These are phyloP conservation scores for Pseudonitzschia delicatissima DNA, from an alignment of 108 stramenopile genomes.

Conservation along the genomic window DNA sequence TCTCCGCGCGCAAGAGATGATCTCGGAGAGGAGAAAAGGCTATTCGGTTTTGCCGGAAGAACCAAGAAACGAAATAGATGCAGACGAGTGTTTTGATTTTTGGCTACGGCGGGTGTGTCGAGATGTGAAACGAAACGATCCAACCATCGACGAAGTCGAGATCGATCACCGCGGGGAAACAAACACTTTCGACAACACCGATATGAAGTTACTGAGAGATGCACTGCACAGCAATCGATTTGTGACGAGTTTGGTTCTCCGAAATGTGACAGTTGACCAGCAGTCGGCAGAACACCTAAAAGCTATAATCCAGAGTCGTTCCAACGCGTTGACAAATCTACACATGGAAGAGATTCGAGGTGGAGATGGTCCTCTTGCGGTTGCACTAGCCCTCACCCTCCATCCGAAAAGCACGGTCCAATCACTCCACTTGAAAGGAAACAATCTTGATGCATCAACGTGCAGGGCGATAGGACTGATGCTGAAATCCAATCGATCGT, in stretches of 20 bases:
- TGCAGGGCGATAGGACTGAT: conserved; percentile 10
- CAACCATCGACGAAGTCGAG: conserved; percentile 14
- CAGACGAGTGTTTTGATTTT: not conserved
- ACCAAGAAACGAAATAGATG: not conserved
- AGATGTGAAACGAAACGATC: conserved; percentile 12
- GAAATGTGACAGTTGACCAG: conserved; percentile 4
- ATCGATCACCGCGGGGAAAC: conserved; percentile 8
- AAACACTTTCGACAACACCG: conserved; percentile 12
- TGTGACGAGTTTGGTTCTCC: conserved; percentile 13
- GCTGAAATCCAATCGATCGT: conserved; percentile 13
- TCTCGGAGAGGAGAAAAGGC: not conserved
- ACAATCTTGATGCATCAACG: not conserved
- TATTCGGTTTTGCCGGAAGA: not conserved
- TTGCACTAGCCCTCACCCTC: conserved; percentile 2
- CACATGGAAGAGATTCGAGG: conserved; percentile 21
- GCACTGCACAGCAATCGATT: conserved; percentile 7
- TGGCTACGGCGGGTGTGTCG: conserved; percentile 17
- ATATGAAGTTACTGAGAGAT: conserved; percentile 9
- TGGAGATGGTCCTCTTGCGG: conserved; percentile 12
- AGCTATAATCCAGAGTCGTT: not conserved
- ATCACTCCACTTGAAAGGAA: conserved; percentile 13
- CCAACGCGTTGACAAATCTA: conserved; percentile 6
- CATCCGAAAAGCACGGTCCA: not conserved
- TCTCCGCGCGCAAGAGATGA: not conserved
- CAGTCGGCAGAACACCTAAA: not conserved